Base-by-base conservation (phyloP, 768 basidiomycete species). In the Cubamyces lactineus region DNA sequence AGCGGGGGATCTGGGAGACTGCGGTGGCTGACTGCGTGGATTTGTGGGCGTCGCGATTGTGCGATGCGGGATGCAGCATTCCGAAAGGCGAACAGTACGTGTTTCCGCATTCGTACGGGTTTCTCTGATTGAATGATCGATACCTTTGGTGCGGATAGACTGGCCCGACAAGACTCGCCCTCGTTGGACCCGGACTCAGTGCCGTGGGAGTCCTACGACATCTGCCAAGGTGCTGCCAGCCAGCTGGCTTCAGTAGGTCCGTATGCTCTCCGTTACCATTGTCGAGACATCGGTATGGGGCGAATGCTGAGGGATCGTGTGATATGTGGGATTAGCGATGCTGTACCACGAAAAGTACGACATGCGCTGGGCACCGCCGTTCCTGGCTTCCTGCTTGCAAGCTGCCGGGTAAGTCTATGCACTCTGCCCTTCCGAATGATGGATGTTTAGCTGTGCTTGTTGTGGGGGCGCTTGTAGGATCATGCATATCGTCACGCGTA, bases 401-500 rank as follows among this genome's bases (percentile, higher is more conserved):
- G 83, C 82, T 64, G 85, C 90, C 58, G 86, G 87, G 90, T 92
- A 72, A 67, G 89, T 75, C 16, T 45, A 63, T 11, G 49, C 63
- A 15, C n/a, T 53, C 11, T 19, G 5, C 7, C 26, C 26, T 7
- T 6, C 9, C 34, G 9, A 6, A 7, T 16, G n/a, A 43, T 43
- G 19, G 3, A 5, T 42, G n/a, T 5, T 41, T 26, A 24, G 16
- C 17, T 51, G 19, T 1, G 34, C 39, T 23, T 21, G n/a, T 23
- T 41, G 5, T 38, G 56, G 59, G 69, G 63, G 63, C 48, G 63
- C 15, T 12, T 12, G n/a, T 21, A 91, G 91, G 26, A 87, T 92
- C 63, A 89, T 91, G 89, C 89, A 92, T 68, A 80, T 91, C 47
- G 74, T 89, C 65, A 88, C 87, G 13, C 70, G 91, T 90, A 72